Conservation (phyloP, 116 monocot genomes). For the Cymodocea nodosa region DNA sequence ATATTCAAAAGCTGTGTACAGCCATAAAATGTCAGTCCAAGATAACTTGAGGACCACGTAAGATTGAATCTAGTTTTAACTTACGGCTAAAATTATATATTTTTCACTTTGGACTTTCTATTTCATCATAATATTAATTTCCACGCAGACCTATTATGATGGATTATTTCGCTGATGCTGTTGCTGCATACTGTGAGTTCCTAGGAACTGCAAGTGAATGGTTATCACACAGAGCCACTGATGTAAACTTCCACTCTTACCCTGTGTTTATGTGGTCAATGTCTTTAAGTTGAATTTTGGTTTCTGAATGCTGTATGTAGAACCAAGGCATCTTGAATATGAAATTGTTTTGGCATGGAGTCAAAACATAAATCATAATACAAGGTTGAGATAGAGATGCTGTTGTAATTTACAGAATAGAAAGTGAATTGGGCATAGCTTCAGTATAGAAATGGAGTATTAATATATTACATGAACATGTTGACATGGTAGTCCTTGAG, state of each 20-base stretch:
- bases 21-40: conserved; percentile 28
- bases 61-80: conserved; percentile 1
- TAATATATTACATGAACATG: too few relatives aligned
- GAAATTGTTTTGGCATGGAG: too few relatives aligned
- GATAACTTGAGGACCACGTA: conserved; percentile 24
- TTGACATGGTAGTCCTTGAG: too few relatives aligned
- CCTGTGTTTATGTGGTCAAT: neutral
- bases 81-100: conserved; percentile 4
- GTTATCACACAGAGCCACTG: conserved; percentile 65
- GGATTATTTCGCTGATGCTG: conserved; percentile 17
- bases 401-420: too few relatives aligned
- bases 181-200: conserved; percentile 53
- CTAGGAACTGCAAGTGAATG: conserved; percentile 67
- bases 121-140: conserved; percentile 4
- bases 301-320: too few relatives aligned
- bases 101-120: neutral
- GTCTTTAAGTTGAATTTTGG: neutral
- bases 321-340: too few relatives aligned
- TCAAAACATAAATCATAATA: too few relatives aligned
- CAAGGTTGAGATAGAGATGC: too few relatives aligned
- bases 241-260: conserved; percentile 39
- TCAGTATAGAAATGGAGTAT: too few relatives aligned
- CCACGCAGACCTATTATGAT: conserved; percentile 28
- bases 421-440: too few relatives aligned
- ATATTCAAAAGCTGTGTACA: conserved; percentile 42